A percentile compares a stretch with the other conserved stretches of the same genome.
phyloP scores from a whole-genome alignment of 139 green algal species.

The Chlamydomonas asymmetrica region DNA sequence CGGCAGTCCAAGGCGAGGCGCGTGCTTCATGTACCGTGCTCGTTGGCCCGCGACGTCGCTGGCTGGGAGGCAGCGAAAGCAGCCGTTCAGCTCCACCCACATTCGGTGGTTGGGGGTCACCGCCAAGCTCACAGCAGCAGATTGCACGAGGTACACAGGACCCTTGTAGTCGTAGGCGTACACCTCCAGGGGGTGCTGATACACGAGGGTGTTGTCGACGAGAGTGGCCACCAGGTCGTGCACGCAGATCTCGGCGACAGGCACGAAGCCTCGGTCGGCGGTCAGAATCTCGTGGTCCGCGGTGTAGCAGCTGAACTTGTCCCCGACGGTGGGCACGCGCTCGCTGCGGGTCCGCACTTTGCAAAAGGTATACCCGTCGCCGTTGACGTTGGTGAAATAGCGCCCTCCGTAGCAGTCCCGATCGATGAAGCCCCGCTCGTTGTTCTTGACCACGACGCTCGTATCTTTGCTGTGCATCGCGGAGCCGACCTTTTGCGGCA shows the following conservation, averaged over 20 bases:
- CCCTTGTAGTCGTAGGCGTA: neutral
- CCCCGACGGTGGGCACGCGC: slow-evolving; percentile 8
- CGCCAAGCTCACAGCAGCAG: neutral
- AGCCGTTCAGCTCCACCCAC: neutral
- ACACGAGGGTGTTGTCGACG: neutral
- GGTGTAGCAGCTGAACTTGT: slow-evolving; percentile 19
- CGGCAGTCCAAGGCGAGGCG: too few species aligned
- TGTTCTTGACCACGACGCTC: neutral
- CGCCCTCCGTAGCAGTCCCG: neutral
- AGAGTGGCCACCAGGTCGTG: slow-evolving; percentile 11
- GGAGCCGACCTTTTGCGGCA: slow-evolving; percentile 19
- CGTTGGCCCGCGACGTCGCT: too few species aligned
- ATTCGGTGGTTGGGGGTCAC: slow-evolving; percentile 17
- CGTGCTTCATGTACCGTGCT: too few species aligned
- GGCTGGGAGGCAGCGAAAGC: too few species aligned
- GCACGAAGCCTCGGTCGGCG: neutral
- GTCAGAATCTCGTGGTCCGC: slow-evolving; percentile 19
- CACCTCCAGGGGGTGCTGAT: neutral
- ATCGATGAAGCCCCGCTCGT: slow-evolving; percentile 21
- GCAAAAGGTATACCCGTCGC: slow-evolving; percentile 24
- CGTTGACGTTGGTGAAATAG: slow-evolving; percentile 20
- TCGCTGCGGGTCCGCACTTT: slow-evolving; percentile 12
- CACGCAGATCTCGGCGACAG: neutral
- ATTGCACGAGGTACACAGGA: neutral
- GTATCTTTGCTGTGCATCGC: slow-evolving; percentile 20